Percentiles rank a stretch among this genome's conserved stretches.
phyloP scores from a whole-genome alignment of 1,139 yeast species.

The Sugiyamaella castrensis region DNA sequence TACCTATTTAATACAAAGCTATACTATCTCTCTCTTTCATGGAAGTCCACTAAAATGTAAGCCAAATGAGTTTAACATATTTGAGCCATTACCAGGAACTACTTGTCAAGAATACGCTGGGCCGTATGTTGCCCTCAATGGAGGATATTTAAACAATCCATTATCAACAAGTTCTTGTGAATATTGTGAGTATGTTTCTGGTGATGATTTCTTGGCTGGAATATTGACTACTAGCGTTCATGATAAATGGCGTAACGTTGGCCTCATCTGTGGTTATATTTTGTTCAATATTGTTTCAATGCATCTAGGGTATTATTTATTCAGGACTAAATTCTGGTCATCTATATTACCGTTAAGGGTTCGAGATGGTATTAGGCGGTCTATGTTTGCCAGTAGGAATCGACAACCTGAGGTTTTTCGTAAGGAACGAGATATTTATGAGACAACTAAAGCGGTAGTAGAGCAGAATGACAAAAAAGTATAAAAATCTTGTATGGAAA shows the following conservation, averaged over 20 bases:
- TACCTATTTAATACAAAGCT: conserved; percentile 51
- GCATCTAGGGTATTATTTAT: conserved; percentile 43
- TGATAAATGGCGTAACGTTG: conserved; percentile 64
- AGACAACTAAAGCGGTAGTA: too few relatives aligned
- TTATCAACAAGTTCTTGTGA: conserved; percentile 44
- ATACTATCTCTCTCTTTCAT: conserved; percentile 47
- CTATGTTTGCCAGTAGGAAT: conserved; percentile 2
- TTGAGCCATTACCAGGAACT: conserved; percentile 50
- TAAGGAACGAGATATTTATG: too few relatives aligned
- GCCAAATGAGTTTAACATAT: conserved; percentile 44
- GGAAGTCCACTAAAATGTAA: conserved; percentile 45
- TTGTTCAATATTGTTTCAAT: conserved; percentile 51
- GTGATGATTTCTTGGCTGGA: conserved; percentile 44
- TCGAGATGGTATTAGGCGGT: conserved; percentile 1
- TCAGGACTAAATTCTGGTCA: conserved; percentile 34
- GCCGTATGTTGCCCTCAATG: conserved; percentile 37
- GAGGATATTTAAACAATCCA: conserved; percentile 47
- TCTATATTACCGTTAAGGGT: neutral
- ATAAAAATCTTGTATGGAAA: too few relatives aligned
- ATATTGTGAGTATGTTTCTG: conserved; percentile 47
- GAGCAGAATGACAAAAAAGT: too few relatives aligned
- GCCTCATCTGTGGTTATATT: conserved; percentile 56
- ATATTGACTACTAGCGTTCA: conserved; percentile 40
- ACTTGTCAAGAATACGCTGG: conserved; percentile 46
- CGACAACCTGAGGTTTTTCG: too few relatives aligned